Conservation (phyloP, 2,329 filamentous ascomycete genomes). For the Thielaviopsis punctulata region DNA sequence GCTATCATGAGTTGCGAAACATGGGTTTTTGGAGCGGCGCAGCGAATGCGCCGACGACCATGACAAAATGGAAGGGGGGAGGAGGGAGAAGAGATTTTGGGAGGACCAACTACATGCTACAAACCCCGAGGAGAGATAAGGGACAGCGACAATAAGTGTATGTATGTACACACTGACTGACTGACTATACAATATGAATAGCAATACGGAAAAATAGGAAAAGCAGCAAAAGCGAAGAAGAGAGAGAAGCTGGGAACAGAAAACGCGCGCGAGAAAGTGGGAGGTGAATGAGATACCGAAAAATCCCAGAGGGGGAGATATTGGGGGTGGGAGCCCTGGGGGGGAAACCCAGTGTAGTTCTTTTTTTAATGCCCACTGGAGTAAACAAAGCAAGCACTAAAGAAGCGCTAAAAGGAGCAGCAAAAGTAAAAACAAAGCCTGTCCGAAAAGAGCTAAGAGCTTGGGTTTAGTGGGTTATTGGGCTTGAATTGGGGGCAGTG, state of each 20-base stretch:
- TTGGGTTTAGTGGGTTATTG: too few species aligned
- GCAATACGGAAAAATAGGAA: neutral
- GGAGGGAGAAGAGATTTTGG: neutral
- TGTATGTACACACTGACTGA: neutral
- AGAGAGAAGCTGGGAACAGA: neutral
- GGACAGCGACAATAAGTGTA: neutral
- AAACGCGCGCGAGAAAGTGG: neutral
- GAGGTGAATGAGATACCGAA: neutral
- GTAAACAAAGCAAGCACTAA: too few species aligned
- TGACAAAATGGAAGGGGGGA: neutral
- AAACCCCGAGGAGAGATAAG: too few species aligned
- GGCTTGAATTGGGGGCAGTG: too few species aligned
- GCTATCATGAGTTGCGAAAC: neutral
- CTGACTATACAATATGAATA: too few species aligned
- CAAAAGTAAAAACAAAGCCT: neutral
- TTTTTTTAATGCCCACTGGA: too few species aligned
- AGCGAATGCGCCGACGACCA: constrained; percentile 2
- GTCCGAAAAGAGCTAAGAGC: too few species aligned
- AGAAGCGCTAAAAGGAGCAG: too few species aligned
- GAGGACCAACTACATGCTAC: too few species aligned
- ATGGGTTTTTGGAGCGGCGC: constrained; percentile 3
- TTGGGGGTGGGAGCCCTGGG: too few species aligned
- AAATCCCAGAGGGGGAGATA: too few species aligned
- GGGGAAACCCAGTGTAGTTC: too few species aligned
- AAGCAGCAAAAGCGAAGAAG: neutral